Conservation (phyloP, 345 rosid species). For the Salix arbutifolia region DNA sequence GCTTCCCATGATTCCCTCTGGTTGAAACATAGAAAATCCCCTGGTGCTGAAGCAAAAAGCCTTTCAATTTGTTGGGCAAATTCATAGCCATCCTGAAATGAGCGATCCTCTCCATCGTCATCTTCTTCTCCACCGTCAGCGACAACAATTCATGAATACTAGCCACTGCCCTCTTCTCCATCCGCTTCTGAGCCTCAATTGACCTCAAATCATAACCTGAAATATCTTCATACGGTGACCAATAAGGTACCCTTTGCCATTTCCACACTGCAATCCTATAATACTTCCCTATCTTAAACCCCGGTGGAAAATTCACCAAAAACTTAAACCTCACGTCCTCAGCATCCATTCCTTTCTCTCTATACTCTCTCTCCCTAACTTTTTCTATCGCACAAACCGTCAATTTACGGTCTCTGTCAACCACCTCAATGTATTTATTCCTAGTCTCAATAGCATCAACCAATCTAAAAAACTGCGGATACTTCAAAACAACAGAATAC, state of each 20-base stretch:
- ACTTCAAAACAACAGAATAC: slow-evolving; percentile 64
- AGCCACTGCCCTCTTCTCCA: slow-evolving; percentile 96
- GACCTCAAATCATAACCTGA: slow-evolving; percentile 84
- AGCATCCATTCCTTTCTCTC: slow-evolving; percentile 73
- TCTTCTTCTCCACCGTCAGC: slow-evolving; percentile 84
- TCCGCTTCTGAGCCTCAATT: slow-evolving; percentile 79
- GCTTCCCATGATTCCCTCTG: slow-evolving; percentile 90
- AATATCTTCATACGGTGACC: slow-evolving; percentile 92
- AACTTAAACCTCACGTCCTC: slow-evolving; percentile 84
- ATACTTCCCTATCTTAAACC: slow-evolving; percentile 88
- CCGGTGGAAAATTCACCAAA: slow-evolving; percentile 79
- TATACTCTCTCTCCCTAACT: slow-evolving; percentile 81
- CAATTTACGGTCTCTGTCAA: slow-evolving; percentile 51
- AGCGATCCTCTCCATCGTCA: slow-evolving; percentile 79
- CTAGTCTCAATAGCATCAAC: slow-evolving; percentile 68
- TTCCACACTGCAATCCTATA: slow-evolving; percentile 90
- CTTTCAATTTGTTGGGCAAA: slow-evolving; percentile 83
- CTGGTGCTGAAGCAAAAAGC: slow-evolving; percentile 82
- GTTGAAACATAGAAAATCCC: slow-evolving; percentile 92
- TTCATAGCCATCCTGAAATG: slow-evolving; percentile 79
- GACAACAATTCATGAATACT: slow-evolving; percentile 79
- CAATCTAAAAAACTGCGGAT: slow-evolving; percentile 62
- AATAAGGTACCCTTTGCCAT: slow-evolving; percentile 91
- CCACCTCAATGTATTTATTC: slow-evolving; percentile 79
- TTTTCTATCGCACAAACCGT: slow-evolving; percentile 64